Evolutionary conservation across 495 filamentous ascomycete species (phyloP), one percentile per base, ranked within the genome.

Genomic region (Talaromyces thailandensis): DNA sequence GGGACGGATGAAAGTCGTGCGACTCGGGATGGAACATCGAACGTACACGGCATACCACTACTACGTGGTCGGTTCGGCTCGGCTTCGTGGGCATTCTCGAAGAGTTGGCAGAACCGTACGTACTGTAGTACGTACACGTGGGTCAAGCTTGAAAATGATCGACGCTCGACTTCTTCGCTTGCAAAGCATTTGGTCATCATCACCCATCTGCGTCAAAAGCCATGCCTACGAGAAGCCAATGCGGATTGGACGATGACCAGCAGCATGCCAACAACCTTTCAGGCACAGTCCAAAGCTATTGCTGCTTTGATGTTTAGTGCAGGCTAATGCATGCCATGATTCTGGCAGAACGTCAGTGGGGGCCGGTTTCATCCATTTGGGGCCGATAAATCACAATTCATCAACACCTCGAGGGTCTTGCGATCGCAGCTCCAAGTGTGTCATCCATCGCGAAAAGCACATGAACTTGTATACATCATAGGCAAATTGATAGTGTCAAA

Each of bases 301-400:
- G 43, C 43, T 48, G 18, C 43, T 48, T 21, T 48, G 43, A 16
- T 12, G 4, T 2, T n/a, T 40, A 40, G n/a, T 48, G 43, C 21
- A 48, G 51, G 16, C 51, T 55, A 55, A 55, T 55, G 51, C 51
- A 55, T 55, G 51, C 51, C 51, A 55, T 55, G 48, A 52, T 52
- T 3, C 4, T 50, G 21, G 12, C 14, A 24, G 11, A 53, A 28
- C 23, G 14, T 55, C 23, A 23, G 51, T 55, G 51, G 23, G 51
- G 23, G 23, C 24, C 16, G 21, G 23, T 55, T 55, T 55, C 51
- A 26, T 12, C 51, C 8, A 5, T 55, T 55, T n/a, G 51, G 51
- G 51, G 51, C 51, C 24, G 51, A 28, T 55, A 24, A 18, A 14
- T 25, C 7, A 28, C 28, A 24, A 18, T 26, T 25, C 7, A 26